Evolutionary conservation across 2,329 filamentous ascomycete species (phyloP), one percentile per base, ranked within the genome.

Genomic region (Verticillium alfalfae): DNA sequence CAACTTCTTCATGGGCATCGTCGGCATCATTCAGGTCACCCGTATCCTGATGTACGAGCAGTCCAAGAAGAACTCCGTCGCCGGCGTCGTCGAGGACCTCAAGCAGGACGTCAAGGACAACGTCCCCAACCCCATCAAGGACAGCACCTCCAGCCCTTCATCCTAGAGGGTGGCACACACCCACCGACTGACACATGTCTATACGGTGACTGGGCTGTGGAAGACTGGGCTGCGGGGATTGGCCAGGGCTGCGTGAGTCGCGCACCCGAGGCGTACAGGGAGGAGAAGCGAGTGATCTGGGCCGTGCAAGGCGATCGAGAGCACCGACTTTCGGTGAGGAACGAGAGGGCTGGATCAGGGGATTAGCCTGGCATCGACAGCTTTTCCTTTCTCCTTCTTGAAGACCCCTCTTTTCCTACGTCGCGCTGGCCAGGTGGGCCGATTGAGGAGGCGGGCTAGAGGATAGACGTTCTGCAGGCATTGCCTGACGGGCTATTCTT

Each of bases 1-100:
- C 74, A 99, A 99, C 86, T 97, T 97, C 86, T 96, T 97, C 84
- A 90, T 99, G 70, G 94, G 91, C 70, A 80, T 89, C 67, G 93
- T 97, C 66, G 95, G 95, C 70, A 80, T 91, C 63, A 84, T 92
- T 67, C 95, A 99, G 82, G 83, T 92, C 67, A 80, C 80, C 67
- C 89, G 95, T 70, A 97, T 98, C 72, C 76, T 86, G 68, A 61
- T 85, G 70, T 89, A 88, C 75, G 82, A 88, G 69, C 76, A 80
- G 67, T 83, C 81, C 64, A 88, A 91, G 79, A 75, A 80, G 64
- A 68, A 71, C 60, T 67, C 73, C 41, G 64, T 70, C 34, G 72
- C 66, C 31, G 67, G 70, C n/a, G 68, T 72, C 41, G 75, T 76
- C 64, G 73, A 78, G 63, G 73, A 75, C 26, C 70, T 71, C 60